Percentiles rank a stretch among this genome's conserved stretches.
phyloP scores from a whole-genome alignment of 129 eudicot genomes.

The Helianthus tuberosus region DNA sequence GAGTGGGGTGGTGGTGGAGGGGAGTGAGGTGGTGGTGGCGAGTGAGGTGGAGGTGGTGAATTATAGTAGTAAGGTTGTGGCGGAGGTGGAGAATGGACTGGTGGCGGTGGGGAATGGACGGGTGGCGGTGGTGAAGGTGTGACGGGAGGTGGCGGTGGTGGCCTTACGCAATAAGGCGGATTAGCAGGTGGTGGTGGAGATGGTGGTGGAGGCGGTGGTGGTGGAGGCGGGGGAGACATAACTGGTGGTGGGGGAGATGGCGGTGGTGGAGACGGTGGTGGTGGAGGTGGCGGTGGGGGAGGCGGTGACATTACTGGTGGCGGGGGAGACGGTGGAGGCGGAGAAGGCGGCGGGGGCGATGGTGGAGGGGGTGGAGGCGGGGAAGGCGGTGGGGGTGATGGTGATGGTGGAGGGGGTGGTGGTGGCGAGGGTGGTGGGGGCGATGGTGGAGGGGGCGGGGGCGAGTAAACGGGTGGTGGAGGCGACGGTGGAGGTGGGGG shows the following conservation, averaged over 20 bases:
- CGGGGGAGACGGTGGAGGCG: conserved; percentile 35
- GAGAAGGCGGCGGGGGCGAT: conserved; percentile 10
- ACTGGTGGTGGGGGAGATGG: conserved; percentile 38
- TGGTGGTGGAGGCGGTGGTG: conserved; percentile 35
- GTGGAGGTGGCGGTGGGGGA: conserved; percentile 20
- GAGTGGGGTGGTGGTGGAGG: conserved; percentile 59
- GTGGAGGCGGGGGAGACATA: conserved; percentile 17
- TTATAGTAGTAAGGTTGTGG: conserved; percentile 40
- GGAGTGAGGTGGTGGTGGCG: conserved; percentile 63
- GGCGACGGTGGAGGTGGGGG: conserved; percentile 39
- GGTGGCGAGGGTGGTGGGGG: conserved; percentile 51
- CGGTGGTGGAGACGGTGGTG: conserved; percentile 25
- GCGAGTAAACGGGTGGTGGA: conserved; percentile 42
- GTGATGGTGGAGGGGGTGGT: conserved; percentile 16
- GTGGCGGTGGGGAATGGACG: conserved; percentile 42
- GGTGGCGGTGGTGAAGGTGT: conserved; percentile 50
- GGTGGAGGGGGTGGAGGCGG: conserved; percentile 36
- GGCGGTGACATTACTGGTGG: conserved; percentile 54
- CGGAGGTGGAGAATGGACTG: conserved; percentile 53
- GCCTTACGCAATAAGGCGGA: conserved; percentile 32
- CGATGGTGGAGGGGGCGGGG: conserved; percentile 31
- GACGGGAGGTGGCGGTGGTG: conserved; percentile 22
- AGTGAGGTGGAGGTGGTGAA: too few relatives aligned
- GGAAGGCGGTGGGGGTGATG: conserved; percentile 37
- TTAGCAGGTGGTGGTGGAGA: conserved; percentile 32